These are phyloP conservation scores for Stachybotrys elegans DNA, from an alignment of 2,329 filamentous ascomycete genomes.

Conservation along the genomic window DNA sequence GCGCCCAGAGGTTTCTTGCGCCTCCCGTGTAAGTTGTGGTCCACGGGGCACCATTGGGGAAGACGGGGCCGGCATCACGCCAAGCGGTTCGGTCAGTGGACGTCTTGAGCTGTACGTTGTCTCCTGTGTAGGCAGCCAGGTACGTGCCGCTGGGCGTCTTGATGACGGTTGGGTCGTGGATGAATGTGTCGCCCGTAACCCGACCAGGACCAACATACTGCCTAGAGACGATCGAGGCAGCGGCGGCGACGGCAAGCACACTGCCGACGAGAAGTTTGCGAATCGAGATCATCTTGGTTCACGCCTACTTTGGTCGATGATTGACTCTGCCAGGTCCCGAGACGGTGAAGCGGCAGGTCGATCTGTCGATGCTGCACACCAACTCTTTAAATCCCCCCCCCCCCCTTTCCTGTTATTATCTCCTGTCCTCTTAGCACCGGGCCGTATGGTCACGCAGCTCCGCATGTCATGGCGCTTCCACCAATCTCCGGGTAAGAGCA, in stretches of 20 bases:
- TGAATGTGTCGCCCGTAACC: conserved; percentile 18
- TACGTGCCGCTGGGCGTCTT: conserved; percentile 22
- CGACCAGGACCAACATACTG: conserved; percentile 16
- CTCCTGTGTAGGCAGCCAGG: conserved; percentile 19
- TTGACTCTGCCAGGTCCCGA: background rate
- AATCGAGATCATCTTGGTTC: conserved; percentile 9
- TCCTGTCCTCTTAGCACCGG: background rate
- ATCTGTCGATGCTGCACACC: no score
- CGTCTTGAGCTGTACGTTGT: conserved; percentile 23
- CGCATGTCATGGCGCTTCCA: background rate
- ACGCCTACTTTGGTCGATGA: background rate
- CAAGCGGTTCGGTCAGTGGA: conserved; percentile 25
- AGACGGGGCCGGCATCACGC: conserved; percentile 21
- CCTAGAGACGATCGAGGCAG: conserved; percentile 5
- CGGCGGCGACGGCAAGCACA: conserved; percentile 14
- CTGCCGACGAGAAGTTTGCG: conserved; percentile 16
- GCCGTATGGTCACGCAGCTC: background rate
- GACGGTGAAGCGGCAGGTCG: background rate
- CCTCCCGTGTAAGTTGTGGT: conserved; percentile 23
- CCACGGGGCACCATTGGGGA: conserved; percentile 25
- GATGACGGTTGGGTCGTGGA: conserved; percentile 23
- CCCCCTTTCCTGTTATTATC: background rate
- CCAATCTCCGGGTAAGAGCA: no score
- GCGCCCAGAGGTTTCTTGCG: conserved; percentile 39
- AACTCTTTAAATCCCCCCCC: background rate